These are phyloP conservation scores for Trichoderma orchidacearum DNA, from an alignment of 495 filamentous ascomycete genomes.

Conservation along the genomic window DNA sequence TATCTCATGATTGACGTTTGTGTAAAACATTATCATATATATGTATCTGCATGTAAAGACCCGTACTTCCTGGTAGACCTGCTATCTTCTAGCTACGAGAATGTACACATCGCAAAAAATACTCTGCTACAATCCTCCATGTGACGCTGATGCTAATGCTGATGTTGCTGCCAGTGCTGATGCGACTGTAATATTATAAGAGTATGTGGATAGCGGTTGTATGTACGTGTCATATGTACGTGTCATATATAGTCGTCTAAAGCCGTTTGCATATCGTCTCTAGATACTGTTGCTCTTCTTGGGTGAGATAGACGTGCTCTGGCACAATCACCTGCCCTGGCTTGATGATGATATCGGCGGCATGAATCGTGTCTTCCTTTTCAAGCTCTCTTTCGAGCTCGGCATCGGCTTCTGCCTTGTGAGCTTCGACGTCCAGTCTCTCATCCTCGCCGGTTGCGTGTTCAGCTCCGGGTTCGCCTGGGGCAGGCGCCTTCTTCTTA, in stretches of 20 bases:
- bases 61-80: no score
- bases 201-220: no score
- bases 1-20: no score
- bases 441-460: constrained; percentile 1
- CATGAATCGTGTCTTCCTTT: constrained; percentile 1
- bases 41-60: no score
- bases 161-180: no score
- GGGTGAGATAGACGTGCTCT: constrained; percentile 18
- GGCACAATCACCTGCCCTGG: constrained; percentile 19
- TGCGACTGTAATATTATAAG: no score
- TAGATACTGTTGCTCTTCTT: constrained; percentile 25
- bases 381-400: neutral
- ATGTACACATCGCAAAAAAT: no score
- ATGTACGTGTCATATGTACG: neutral
- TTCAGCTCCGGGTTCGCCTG: neutral
- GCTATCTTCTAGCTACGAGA: no score
- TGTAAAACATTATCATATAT: no score
- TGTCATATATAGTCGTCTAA: constrained; percentile 1
- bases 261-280: constrained; percentile 23
- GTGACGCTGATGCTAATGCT: no score
- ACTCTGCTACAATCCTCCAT: no score
- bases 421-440: neutral
- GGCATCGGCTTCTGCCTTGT: constrained; percentile 5
- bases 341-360: constrained; percentile 15
- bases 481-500: neutral